These are phyloP conservation scores for Chrysosphaeria jannelii DNA, from an alignment of 2,329 filamentous ascomycete species.

Conservation along the genomic window DNA sequence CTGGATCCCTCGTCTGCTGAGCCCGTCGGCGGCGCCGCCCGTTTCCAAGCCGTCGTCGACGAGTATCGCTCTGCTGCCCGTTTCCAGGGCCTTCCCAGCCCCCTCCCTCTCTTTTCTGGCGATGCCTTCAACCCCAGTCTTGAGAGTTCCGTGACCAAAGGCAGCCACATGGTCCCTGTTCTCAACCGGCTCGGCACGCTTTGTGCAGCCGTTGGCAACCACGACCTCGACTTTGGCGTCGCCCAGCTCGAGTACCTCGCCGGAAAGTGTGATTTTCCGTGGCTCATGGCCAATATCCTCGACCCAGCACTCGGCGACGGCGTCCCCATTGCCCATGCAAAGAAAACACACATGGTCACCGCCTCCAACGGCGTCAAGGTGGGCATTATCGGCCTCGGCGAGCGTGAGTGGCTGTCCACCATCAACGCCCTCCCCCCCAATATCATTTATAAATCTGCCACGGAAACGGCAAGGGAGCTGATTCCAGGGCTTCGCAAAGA, in stretches of 20 bases:
- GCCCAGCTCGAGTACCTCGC: constrained; percentile 46
- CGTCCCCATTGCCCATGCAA: constrained; percentile 45
- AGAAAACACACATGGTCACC: constrained; percentile 46
- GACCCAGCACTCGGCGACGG: constrained; percentile 53
- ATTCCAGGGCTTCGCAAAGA: constrained; percentile 41
- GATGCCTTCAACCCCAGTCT: constrained; percentile 81
- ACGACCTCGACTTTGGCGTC: constrained; percentile 79
- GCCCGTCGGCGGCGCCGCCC: constrained; percentile 50
- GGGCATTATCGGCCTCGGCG: constrained; percentile 58
- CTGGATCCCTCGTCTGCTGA: constrained; percentile 47
- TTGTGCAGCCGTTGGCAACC: constrained; percentile 69
- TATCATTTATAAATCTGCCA: constrained; percentile 55
- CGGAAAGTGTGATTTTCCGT: constrained; percentile 53
- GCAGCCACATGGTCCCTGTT: constrained; percentile 65
- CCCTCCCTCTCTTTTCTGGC: constrained; percentile 64
- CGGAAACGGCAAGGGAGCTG: constrained; percentile 42
- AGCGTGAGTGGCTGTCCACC: constrained; percentile 69
- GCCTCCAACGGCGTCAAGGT: constrained; percentile 63
- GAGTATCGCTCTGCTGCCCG: constrained; percentile 35
- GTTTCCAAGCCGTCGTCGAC: constrained; percentile 52
- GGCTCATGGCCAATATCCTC: constrained; percentile 68
- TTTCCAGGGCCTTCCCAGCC: constrained; percentile 29
- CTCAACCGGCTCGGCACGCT: constrained; percentile 51
- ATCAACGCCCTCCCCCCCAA: constrained; percentile 65
- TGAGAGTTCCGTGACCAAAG: constrained; percentile 72